Base-by-base conservation (phyloP, 2,329 filamentous ascomycete genomes). In the Exserohilum turcica region DNA sequence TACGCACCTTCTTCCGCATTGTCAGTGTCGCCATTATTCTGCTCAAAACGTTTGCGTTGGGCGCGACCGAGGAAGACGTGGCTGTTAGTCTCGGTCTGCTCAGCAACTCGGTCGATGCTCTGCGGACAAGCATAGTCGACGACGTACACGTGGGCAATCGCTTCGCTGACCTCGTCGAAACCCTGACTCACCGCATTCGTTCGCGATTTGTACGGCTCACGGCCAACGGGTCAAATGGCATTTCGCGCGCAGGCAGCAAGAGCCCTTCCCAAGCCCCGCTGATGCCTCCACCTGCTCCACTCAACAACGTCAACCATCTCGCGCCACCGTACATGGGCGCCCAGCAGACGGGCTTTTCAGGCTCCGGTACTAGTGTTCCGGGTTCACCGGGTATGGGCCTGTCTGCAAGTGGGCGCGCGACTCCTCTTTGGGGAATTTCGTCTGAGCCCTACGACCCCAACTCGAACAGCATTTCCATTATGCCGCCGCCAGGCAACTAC, bases 21-120 rank as follows among this genome's bases (percentile, higher is more conserved):
- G 91, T 93, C 60, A 90, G 87, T 52, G 90, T 90, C 3, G 89
- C 89, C 57, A 92, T 93, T 84, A 92, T 94, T 67, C 74, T 94
- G 15, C 82, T 94, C 43, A 94, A 88, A 77, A 93, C 90, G 0
- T 93, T 94, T 73, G 89, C 90, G 0, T 81, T 94, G 1, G 90
- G 90, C 15, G 90, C 90, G 1, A 87, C 88, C 1, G 88, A 90
- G 64, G 86, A 86, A 49, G 90, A 94, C 61, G 88, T 93, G 21
- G 86, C 88, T 65, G 81, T 89, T 40, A 90, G 87, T 58, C 87
- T 94, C 27, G 82, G 82, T 6, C 79, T 94, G 24, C 88, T 94
- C 79, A 88, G 92, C 66, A 80, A 83, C 27, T 90, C 88, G 0
- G 88, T 92, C 0, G 81, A 87, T 59, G 89, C 88, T 1, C 80